Evolutionary conservation across 2,329 filamentous ascomycete genomes (phyloP).

Genomic region (Aureobasidium leucospermi): DNA sequence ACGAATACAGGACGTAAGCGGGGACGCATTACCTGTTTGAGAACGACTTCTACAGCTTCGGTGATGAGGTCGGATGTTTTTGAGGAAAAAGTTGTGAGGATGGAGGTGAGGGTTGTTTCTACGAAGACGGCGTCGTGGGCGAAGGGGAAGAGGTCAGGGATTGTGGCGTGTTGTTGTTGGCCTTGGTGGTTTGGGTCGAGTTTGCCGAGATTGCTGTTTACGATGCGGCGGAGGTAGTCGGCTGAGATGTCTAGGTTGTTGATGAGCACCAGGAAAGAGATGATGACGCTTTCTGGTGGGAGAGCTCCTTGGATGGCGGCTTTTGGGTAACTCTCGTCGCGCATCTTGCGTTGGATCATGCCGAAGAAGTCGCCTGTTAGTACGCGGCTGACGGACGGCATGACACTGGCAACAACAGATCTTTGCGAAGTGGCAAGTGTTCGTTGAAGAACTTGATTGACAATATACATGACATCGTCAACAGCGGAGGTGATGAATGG

Average conservation of each 20-base stretch:
- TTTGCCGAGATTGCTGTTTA: constrained; percentile 55
- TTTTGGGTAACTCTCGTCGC: constrained; percentile 87
- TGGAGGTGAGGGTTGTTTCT: constrained; percentile 55
- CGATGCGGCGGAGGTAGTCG: constrained; percentile 84
- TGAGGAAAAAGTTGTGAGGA: constrained; percentile 64
- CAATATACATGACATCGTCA: constrained; percentile 99
- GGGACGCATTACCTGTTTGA: constrained; percentile 77
- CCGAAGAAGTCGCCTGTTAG: constrained; percentile 85
- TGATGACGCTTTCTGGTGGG: constrained; percentile 80
- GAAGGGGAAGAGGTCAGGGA: constrained; percentile 64
- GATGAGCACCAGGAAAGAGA: constrained; percentile 84
- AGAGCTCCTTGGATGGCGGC: constrained; percentile 68
- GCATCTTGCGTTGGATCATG: constrained; percentile 97
- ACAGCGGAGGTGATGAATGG: constrained; percentile 93
- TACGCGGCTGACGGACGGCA: constrained; percentile 72
- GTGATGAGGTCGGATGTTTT: constrained; percentile 77
- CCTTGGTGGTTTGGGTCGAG: constrained; percentile 17
- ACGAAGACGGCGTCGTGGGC: constrained; percentile 67
- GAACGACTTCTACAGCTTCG: constrained; percentile 79
- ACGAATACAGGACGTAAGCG: constrained; percentile 76
- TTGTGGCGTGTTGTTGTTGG: constrained; percentile 27
- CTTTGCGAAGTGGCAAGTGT: constrained; percentile 80
- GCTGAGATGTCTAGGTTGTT: constrained; percentile 92
- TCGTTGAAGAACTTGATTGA: constrained; percentile 83
- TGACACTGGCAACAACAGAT: constrained; percentile 66